Evolutionary conservation across 352 stramenopile genomes (phyloP), one percentile per base, ranked within the genome.

Genomic region (Globisporangium yorkense): DNA sequence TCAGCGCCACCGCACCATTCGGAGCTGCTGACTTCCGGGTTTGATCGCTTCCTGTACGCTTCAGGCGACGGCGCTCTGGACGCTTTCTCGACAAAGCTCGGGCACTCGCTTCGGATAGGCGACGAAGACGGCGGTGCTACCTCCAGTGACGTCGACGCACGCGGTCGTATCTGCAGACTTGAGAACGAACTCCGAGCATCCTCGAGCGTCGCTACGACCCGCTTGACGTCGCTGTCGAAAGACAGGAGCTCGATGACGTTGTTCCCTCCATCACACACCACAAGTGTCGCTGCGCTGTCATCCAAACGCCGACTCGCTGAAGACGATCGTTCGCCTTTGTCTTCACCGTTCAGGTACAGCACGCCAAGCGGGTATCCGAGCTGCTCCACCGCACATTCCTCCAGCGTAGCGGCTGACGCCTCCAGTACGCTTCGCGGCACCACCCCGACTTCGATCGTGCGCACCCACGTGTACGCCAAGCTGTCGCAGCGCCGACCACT

Each of bases 371-470:
- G 60, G 18, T 54, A 60, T 16, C 39, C 60, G 16, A 66, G 60
- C 15, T 24, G 29, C 21, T 55, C 56, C 13, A 55, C 27, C 31
- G 56, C n/a, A 8, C 56, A 51, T 12, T 54, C 53, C 10, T 27
- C 27, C 2, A 56, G 31, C 9, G 46, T 59, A 8, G 21, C 21
- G 10, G 29, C 43, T 31, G 52, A 58, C 16, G 45, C 41, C 18
- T 64, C 41, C n/a, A 43, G 27, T 1, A 58, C 29, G 29, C 51
- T 58, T 5, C 49, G 51, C 16, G 58, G 52, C 2, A 64, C 49
- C 8, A 43, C 35, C 10, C 58, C 63, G 20, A 84, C 45, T 59
- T 74, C 63, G 37, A 84, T 71, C n/a, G 74, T 80, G 18, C 64
- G 68, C 21, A 79, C 74, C 68, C 68, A 80, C 7, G 43, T 44